Evolutionary conservation across 2,329 filamentous ascomycete species (phyloP).

Genomic region (Cordyceps fumosorosea): DNA sequence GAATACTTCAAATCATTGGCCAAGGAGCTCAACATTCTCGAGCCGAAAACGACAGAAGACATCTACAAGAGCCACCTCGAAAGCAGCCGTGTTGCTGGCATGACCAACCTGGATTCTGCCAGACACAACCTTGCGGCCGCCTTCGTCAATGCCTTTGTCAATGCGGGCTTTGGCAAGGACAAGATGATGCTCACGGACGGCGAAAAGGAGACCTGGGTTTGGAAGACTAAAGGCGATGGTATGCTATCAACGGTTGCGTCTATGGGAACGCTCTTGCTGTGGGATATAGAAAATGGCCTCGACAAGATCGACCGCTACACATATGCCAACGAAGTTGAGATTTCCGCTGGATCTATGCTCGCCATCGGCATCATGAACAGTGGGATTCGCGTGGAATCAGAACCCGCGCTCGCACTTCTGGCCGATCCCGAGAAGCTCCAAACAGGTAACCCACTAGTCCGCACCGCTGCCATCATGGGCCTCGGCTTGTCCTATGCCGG

Average conservation of each 20-base stretch:
- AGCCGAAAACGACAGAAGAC: conserved; percentile 94
- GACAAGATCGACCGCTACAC: conserved; percentile 95
- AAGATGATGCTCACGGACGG: conserved; percentile 95
- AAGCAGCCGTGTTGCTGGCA: conserved; percentile 82
- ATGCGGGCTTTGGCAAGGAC: conserved; percentile 90
- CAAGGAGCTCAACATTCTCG: conserved; percentile 93
- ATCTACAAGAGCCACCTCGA: conserved; percentile 99
- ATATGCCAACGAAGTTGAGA: conserved; percentile 69
- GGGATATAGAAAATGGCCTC: conserved; percentile 87
- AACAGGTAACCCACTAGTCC: conserved; percentile 68
- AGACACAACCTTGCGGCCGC: conserved; percentile 91
- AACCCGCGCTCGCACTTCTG: conserved; percentile 82
- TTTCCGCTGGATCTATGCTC: conserved; percentile 85
- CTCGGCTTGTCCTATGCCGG: conserved; percentile 91
- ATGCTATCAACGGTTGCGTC: conserved; percentile 97
- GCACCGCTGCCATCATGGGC: conserved; percentile 88
- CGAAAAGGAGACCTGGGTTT: conserved; percentile 90
- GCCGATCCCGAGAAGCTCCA: conserved; percentile 74
- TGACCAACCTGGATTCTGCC: conserved; percentile 93
- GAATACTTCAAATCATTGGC: conserved; percentile 91
- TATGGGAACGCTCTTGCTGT: conserved; percentile 81
- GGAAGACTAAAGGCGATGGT: conserved; percentile 98
- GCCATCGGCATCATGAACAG: conserved; percentile 95
- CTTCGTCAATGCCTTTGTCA: conserved; percentile 96
- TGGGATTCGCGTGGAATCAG: conserved; percentile 80